phyloP scores from a whole-genome alignment of 163 green algal genomes.

The Chlamydomonas reinhardtii region DNA sequence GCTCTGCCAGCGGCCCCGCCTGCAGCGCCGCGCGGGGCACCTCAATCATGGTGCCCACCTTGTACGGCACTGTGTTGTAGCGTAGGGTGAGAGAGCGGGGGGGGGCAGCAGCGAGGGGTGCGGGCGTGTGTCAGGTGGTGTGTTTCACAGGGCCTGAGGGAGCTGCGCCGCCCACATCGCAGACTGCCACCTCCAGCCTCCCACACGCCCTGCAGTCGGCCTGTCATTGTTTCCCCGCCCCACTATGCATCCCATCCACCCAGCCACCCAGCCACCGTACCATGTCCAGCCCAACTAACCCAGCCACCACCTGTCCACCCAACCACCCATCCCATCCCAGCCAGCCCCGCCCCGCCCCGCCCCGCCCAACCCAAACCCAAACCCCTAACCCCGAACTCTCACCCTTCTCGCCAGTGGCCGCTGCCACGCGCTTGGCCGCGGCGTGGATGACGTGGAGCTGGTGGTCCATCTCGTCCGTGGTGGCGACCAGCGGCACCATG shows the following conservation, averaged over 20 bases:
- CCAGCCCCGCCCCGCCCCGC: not conserved
- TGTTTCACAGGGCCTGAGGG: too few relatives aligned
- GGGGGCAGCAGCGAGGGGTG: not conserved
- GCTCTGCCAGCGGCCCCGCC: conserved; percentile 71
- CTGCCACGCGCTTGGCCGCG: conserved; percentile 49
- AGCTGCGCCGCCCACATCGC: too few relatives aligned
- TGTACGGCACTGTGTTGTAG: conserved; percentile 53
- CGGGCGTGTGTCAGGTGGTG: too few relatives aligned
- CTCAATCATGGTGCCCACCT: conserved; percentile 87
- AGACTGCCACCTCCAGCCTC: too few relatives aligned
- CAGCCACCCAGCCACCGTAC: too few relatives aligned
- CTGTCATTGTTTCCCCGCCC: too few relatives aligned
- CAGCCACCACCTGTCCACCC: too few relatives aligned
- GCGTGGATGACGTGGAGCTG: conserved; percentile 63
- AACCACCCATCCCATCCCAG: too few relatives aligned
- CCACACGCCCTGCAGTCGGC: too few relatives aligned
- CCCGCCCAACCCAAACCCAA: too few relatives aligned
- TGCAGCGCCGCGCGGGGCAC: conserved; percentile 78
- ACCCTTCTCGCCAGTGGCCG: conserved; percentile 18
- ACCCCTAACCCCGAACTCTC: not conserved
- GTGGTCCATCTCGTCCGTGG: conserved; percentile 77
- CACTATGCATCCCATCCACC: too few relatives aligned
- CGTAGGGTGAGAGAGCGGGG: not conserved
- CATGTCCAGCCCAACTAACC: too few relatives aligned
- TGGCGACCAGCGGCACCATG: conserved; percentile 89